phyloP scores from a whole-genome alignment of 176 grass and related monocot genomes.

The Zea luxurians region DNA sequence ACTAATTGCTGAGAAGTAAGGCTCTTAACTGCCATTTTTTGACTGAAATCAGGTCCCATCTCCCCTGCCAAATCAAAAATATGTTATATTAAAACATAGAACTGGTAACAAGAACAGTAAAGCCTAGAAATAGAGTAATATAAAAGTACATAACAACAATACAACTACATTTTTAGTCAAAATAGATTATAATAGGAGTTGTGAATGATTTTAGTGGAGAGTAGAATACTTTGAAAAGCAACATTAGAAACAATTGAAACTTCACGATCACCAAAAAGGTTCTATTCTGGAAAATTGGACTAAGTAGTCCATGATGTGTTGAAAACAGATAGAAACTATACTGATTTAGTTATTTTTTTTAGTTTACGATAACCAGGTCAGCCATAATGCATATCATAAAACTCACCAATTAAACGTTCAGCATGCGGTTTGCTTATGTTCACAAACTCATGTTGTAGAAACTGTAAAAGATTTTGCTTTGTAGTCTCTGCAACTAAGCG shows the following conservation, averaged over 20 bases:
- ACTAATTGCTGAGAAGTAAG: constrained; percentile 85
- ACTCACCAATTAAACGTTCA: constrained; percentile 92
- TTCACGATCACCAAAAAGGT: constrained; percentile 17
- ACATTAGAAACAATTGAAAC: not conserved
- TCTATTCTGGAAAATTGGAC: constrained; percentile 20
- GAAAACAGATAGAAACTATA: not conserved
- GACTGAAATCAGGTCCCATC: constrained; percentile 91
- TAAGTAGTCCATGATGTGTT: not conserved
- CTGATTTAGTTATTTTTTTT: not conserved
- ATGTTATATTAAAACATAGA: constrained; percentile 24
- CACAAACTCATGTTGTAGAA: constrained; percentile 95
- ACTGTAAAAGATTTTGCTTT: constrained; percentile 92
- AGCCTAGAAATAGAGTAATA: not conserved
- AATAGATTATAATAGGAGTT: constrained; percentile 15
- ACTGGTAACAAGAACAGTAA: constrained; percentile 23
- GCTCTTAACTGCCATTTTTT: constrained; percentile 71
- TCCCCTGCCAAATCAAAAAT: constrained; percentile 58
- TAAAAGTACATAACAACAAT: constrained; percentile 2
- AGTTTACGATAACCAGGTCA: constrained; percentile 6
- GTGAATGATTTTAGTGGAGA: constrained; percentile 17
- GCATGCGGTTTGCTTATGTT: constrained; percentile 91
- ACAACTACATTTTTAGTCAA: constrained; percentile 19
- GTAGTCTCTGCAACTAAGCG: constrained; percentile 83
- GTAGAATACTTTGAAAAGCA: constrained; percentile 17
- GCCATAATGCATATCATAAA: constrained; percentile 7